Evolutionary conservation across 192 early-diverging fungal genomes (phyloP).

Genomic region (Backusella luteola): DNA sequence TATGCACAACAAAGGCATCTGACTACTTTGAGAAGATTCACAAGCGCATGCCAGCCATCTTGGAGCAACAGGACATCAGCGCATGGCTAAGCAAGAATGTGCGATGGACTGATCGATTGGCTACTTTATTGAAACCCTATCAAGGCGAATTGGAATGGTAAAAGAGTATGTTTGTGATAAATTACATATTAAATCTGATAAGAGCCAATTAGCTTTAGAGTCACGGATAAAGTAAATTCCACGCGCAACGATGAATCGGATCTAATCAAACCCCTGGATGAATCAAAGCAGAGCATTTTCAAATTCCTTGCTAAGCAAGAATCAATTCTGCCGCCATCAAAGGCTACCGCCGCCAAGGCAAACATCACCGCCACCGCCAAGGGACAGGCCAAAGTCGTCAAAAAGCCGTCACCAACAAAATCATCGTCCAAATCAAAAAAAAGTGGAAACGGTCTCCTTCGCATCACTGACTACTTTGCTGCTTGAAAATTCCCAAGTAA

Average conservation of each 20-base stretch:
- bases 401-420: background rate
- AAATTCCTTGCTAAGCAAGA: background rate
- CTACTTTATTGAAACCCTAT: background rate
- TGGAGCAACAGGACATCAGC: background rate
- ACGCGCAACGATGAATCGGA: background rate
- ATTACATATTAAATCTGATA: too few relatives aligned
- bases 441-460: background rate
- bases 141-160: background rate
- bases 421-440: background rate
- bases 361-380: background rate
- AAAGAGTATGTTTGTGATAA: background rate
- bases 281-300: background rate
- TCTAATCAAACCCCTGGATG: background rate
- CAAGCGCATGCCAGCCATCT: background rate
- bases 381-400: background rate
- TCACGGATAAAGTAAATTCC: background rate
- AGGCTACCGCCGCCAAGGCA: background rate
- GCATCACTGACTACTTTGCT: background rate
- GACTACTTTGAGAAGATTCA: background rate
- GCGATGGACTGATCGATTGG: background rate
- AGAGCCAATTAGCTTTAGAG: background rate
- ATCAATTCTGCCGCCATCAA: background rate
- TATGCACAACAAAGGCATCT: background rate
- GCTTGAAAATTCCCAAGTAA: background rate
- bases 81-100: background rate